Evolutionary conservation across 1,284 basidiomycete genomes (phyloP).

Genomic region (Cutaneotrichosporon mucoides): DNA sequence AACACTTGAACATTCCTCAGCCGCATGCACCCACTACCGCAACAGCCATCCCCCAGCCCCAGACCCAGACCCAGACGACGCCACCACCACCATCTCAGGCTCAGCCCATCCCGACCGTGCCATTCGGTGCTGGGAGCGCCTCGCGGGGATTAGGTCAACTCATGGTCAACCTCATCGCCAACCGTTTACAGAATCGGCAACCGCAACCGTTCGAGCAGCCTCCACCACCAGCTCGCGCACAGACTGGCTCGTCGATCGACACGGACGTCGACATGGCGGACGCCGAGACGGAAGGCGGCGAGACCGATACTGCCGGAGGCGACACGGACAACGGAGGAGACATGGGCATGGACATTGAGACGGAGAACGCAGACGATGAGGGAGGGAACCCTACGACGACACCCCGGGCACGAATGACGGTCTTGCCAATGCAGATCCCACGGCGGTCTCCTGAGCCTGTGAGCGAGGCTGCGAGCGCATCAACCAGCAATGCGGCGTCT

Average conservation of each 20-base stretch:
- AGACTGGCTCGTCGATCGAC: constrained; percentile 18
- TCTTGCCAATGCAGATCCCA: constrained; percentile 35
- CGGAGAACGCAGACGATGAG: background rate
- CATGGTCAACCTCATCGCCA: constrained; percentile 2
- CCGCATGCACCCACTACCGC: background rate
- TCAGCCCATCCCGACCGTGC: background rate
- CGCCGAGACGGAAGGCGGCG: constrained; percentile 35
- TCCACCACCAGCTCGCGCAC: background rate
- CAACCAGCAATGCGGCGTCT: constrained; percentile 31
- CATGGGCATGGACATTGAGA: constrained; percentile 20
- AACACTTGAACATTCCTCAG: background rate
- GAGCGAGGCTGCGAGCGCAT: constrained; percentile 25
- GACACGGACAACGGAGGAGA: constrained; percentile 43
- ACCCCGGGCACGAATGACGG: constrained; percentile 33
- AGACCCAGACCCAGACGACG: background rate
- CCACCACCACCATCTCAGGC: background rate
- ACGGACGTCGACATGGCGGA: constrained; percentile 49
- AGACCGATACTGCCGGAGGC: constrained; percentile 33
- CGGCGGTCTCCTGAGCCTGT: constrained; percentile 22
- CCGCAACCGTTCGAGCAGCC: background rate
- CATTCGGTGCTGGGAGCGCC: background rate
- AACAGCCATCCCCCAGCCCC: background rate
- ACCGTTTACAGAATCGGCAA: constrained; percentile 21
- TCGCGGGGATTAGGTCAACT: background rate
- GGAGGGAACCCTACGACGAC: constrained; percentile 24